A percentile compares a stretch with the other conserved stretches of the same genome.
phyloP scores from a whole-genome alignment of 139 green algal genomes.

The Chlamydomonas sp. region DNA sequence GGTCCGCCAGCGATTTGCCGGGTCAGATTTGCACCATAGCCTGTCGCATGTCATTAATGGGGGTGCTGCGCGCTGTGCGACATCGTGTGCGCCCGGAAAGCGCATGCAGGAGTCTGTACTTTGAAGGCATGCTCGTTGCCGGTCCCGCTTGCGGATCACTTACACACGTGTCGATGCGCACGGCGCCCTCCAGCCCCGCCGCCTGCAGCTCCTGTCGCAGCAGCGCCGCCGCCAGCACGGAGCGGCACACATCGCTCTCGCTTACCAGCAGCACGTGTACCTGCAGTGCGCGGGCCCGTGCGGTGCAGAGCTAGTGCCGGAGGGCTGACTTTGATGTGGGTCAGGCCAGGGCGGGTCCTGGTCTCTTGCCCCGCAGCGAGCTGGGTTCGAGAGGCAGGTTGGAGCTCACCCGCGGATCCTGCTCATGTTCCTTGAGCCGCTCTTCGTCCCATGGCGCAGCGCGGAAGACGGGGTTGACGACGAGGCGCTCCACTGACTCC shows the following conservation, averaged over 20 bases:
- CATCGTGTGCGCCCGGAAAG: too few relatives aligned
- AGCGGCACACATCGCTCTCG: conserved; percentile 84
- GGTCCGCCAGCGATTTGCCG: background rate
- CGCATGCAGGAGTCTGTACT: background rate
- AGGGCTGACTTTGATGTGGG: too few relatives aligned
- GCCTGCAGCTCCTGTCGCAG: conserved; percentile 55
- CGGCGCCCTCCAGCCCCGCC: conserved; percentile 7
- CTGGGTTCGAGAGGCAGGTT: too few relatives aligned
- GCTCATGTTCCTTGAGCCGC: background rate
- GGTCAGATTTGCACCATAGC: background rate
- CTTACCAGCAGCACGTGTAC: conserved; percentile 72
- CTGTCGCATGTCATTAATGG: too few relatives aligned
- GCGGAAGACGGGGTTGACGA: conserved; percentile 59
- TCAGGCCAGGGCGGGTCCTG: too few relatives aligned
- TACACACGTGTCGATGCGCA: conserved; percentile 62
- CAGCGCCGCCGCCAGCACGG: conserved; percentile 70
- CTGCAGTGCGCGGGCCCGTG: background rate
- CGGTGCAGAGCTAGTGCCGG: too few relatives aligned
- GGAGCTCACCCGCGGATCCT: background rate
- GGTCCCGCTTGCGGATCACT: background rate
- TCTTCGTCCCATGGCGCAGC: conserved; percentile 59
- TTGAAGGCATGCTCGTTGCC: background rate
- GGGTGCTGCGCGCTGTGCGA: too few relatives aligned
- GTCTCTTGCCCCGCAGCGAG: too few relatives aligned
- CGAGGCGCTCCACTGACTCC: conserved; percentile 35